Conservation (phyloP, 1,284 basidiomycete species). For the Ganoderma sp. region DNA sequence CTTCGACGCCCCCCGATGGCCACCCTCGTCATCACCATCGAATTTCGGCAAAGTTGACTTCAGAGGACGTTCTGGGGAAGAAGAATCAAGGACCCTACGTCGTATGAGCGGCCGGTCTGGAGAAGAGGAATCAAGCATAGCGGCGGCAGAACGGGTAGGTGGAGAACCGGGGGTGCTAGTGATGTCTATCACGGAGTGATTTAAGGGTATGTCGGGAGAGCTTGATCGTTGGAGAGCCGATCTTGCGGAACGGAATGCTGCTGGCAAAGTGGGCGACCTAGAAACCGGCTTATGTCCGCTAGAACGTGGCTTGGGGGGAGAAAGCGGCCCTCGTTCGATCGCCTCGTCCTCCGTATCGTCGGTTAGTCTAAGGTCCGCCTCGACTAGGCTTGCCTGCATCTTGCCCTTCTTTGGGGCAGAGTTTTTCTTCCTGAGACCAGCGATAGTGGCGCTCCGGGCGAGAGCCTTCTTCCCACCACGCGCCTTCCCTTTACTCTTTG, state of each 20-base stretch:
- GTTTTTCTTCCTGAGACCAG: slow-evolving; percentile 32
- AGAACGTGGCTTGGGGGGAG: slow-evolving; percentile 4
- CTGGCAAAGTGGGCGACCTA: slow-evolving; percentile 2
- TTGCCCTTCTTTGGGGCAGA: slow-evolving; percentile 39
- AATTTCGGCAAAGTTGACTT: slow-evolving; percentile 20
- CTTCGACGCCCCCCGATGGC: slow-evolving; percentile 17
- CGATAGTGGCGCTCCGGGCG: slow-evolving; percentile 22
- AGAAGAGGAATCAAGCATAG: slow-evolving; percentile 26
- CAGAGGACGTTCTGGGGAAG: slow-evolving; percentile 25
- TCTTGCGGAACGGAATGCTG: slow-evolving; percentile 11
- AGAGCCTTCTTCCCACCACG: slow-evolving; percentile 40
- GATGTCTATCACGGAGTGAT: slow-evolving; percentile 16
- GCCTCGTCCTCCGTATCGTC: slow-evolving; percentile 65
- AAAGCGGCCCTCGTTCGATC: slow-evolving; percentile 47
- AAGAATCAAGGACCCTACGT: slow-evolving; percentile 6
- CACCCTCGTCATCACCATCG: slow-evolving; percentile 17
- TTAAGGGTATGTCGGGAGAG: slow-evolving; percentile 24
- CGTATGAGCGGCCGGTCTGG: slow-evolving; percentile 17
- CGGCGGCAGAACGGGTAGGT: slow-evolving; percentile 13
- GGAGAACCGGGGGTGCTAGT: slow-evolving; percentile 22
- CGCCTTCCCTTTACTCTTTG: slow-evolving; percentile 31
- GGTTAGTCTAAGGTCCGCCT: slow-evolving; percentile 47
- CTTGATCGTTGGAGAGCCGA: slow-evolving; percentile 13
- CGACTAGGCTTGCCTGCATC: slow-evolving; percentile 35
- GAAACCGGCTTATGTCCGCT: slow-evolving; percentile 5